phyloP scores from a whole-genome alignment of 2,329 filamentous ascomycete genomes.

The Xylariaceae sp. region DNA sequence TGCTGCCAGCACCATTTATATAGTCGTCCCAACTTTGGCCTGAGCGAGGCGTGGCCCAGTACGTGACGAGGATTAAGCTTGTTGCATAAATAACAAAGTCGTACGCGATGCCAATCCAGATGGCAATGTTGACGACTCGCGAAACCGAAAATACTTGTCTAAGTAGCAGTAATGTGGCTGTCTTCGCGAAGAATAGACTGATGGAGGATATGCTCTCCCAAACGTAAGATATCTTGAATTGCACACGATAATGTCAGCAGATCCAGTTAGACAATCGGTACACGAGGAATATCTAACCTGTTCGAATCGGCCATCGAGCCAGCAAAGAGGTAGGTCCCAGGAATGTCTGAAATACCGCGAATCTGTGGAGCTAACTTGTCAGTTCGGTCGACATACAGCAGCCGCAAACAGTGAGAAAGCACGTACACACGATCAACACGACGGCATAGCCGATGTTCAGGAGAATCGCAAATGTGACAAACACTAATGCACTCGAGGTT shows the following conservation, averaged over 20 bases:
- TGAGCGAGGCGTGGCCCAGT: slow-evolving; percentile 5
- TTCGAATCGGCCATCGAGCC: slow-evolving; percentile 4
- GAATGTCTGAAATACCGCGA: slow-evolving; percentile 7
- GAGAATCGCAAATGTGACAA: slow-evolving; percentile 6
- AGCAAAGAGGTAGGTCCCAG: slow-evolving; percentile 10
- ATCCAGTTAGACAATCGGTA: not conserved
- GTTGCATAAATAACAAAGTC: slow-evolving; percentile 6
- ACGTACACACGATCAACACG: slow-evolving; percentile 5
- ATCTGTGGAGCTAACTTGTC: not conserved
- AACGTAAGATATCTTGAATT: slow-evolving; percentile 7
- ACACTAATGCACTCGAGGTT: slow-evolving; percentile 1
- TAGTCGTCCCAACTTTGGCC: slow-evolving; percentile 11
- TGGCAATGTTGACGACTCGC: slow-evolving; percentile 8
- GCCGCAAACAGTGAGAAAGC: not conserved
- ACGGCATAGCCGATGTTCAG: slow-evolving; percentile 7
- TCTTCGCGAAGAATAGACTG: slow-evolving; percentile 15
- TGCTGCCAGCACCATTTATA: not conserved
- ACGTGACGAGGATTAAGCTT: slow-evolving; percentile 3
- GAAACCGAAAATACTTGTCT: slow-evolving; percentile 10
- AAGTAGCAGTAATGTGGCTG: slow-evolving; percentile 12
- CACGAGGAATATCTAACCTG: slow-evolving; percentile 4
- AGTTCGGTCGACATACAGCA: not conserved
- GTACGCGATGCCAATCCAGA: slow-evolving; percentile 11
- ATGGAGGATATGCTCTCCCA: slow-evolving; percentile 3
- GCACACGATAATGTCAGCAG: slow-evolving; percentile 2